Evolutionary conservation across 768 basidiomycete species (phyloP), one percentile per base, ranked within the genome.

Genomic region (Amanita pseudoporphyria): DNA sequence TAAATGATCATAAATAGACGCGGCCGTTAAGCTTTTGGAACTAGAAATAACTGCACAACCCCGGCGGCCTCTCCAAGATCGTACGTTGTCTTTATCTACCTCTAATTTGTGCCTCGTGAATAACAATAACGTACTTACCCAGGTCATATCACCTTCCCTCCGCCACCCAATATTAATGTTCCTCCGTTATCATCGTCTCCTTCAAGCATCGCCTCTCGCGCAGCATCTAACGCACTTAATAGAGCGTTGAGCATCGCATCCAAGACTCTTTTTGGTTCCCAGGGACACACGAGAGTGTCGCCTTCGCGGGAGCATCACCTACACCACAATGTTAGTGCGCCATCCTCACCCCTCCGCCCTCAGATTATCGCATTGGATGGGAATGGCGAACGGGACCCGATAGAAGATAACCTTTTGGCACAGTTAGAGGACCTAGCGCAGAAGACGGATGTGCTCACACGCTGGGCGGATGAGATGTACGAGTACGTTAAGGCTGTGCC

Each of bases 381-480:
- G 5, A 72, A 72, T 40, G 67, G 60, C 5, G 69, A 71, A 53
- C 64, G 76, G 16, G 84, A 87, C 57, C 84, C 83, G 1, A 68
- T 86, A 56, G 92, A 96, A 57, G 89, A 95, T 53, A 79, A 81
- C 52, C 64, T 96, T n/a, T 67, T 96, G n/a, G 78, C 72, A 2
- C 64, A 68, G 16, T 69, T 98, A 37, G 95, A 98, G 61, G 87
- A 94, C 54, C 70, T 94, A 3, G 95, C 94, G 30, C 90, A 96
- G 73, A 99, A 98, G 75, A 95, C 95, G 30, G 83, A 88, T 53
- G 92, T 94, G 46, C 68, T 98, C 52, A 87, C 87, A 50, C 84
- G 87, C 53, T 95, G 93, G 81, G 96, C 88, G 18, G 95, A 98
- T 56, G 87, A 92, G 72, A 84, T 96, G 78, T 87, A 89, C 58